These are phyloP conservation scores for Chaetomium fimeti DNA, from an alignment of 495 filamentous ascomycete genomes.

Conservation along the genomic window DNA sequence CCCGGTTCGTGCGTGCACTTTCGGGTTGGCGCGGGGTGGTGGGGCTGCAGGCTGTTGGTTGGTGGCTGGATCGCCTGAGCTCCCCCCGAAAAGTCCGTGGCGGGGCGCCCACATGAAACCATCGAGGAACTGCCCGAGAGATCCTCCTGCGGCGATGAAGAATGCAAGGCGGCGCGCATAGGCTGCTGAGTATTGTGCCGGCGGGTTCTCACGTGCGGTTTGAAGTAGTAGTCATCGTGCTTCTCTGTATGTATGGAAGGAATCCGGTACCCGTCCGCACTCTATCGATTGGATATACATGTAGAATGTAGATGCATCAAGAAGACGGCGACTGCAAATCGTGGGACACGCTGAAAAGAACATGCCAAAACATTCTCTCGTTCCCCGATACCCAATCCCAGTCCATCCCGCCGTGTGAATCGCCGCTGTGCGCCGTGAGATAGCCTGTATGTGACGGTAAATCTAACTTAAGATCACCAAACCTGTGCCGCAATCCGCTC, in stretches of 20 bases:
- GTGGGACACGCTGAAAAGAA: background rate
- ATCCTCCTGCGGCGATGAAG: background rate
- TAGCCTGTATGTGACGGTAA: background rate
- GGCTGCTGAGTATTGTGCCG: no score
- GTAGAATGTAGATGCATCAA: background rate
- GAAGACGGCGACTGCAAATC: no score
- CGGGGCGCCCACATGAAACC: slow-evolving; percentile 13
- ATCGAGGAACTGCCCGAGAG: background rate
- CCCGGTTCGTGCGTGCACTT: slow-evolving; percentile 1
- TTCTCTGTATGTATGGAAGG: background rate
- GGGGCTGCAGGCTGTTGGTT: background rate
- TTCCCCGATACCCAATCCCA: background rate
- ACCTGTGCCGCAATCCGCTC: background rate
- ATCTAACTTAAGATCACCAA: background rate
- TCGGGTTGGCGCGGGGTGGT: slow-evolving; percentile 6
- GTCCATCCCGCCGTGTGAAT: background rate
- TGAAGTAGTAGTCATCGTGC: background rate
- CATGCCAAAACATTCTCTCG: background rate
- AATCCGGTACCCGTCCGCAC: no score
- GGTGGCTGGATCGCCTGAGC: slow-evolving; percentile 20
- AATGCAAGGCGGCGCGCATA: background rate
- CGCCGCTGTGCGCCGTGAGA: slow-evolving; percentile 2
- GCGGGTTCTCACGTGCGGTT: background rate
- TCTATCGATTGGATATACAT: background rate
- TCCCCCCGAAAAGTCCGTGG: slow-evolving; percentile 26